Conservation (phyloP, 2,329 filamentous ascomycete genomes). For the Tympanopsis confertula region DNA sequence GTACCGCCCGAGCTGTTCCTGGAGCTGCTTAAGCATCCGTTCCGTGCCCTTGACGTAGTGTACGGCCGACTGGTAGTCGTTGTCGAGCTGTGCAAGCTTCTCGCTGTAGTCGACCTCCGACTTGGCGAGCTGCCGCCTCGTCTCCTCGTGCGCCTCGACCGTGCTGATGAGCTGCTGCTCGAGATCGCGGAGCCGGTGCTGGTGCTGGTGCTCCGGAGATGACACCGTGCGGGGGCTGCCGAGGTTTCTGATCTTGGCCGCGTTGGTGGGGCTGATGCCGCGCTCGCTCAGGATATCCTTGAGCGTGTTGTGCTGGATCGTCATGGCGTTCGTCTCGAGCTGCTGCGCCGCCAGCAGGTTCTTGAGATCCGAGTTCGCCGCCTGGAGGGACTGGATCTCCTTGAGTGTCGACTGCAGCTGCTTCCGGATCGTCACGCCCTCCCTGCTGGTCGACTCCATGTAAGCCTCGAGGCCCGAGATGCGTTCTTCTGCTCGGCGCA, state of each 20-base stretch:
- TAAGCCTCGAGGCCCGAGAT: slow-evolving; percentile 94
- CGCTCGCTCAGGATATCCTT: slow-evolving; percentile 87
- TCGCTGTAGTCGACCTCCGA: slow-evolving; percentile 84
- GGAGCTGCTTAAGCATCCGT: slow-evolving; percentile 98
- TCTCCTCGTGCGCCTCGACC: slow-evolving; percentile 72
- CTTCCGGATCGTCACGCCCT: slow-evolving; percentile 78
- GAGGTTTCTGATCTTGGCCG: slow-evolving; percentile 59
- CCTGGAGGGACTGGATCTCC: slow-evolving; percentile 72
- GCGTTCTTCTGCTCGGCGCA: slow-evolving; percentile 86
- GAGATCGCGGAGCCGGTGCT: slow-evolving; percentile 67
- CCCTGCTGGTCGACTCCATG: slow-evolving; percentile 91
- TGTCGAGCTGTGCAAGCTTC: slow-evolving; percentile 85
- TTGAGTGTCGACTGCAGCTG: slow-evolving; percentile 76
- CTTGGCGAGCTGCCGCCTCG: slow-evolving; percentile 67
- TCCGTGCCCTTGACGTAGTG: slow-evolving; percentile 98
- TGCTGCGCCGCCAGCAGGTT: slow-evolving; percentile 75
- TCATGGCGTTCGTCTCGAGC: slow-evolving; percentile 81
- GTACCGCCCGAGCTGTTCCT: slow-evolving; percentile 87
- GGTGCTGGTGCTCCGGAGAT: slow-evolving; percentile 42
- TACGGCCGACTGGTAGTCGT: slow-evolving; percentile 93
- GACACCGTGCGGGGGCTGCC: slow-evolving; percentile 67
- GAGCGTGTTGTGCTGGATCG: slow-evolving; percentile 81
- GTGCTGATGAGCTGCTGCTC: slow-evolving; percentile 76
- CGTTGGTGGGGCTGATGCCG: slow-evolving; percentile 67
- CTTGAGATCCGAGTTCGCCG: slow-evolving; percentile 71